A percentile compares a stretch with the other conserved stretches of the same genome.
phyloP scores from a whole-genome alignment of 805 yeast species.

The Metschnikowia anglica region DNA sequence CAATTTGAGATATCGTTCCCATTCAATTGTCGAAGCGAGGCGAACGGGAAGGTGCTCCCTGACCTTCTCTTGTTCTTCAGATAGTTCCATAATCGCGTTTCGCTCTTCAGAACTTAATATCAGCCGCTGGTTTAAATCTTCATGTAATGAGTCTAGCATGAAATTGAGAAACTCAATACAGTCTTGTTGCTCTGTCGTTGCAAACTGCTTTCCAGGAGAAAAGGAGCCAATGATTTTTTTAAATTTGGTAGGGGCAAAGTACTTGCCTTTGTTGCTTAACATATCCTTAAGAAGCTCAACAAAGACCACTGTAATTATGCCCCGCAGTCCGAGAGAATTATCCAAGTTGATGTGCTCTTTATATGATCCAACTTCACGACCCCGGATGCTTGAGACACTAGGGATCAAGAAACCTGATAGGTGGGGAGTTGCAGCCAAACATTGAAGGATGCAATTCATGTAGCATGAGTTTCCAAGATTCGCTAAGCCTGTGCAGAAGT shows the following conservation, averaged over 20 bases:
- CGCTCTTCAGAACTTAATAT: slow-evolving; percentile 32
- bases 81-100: slow-evolving; percentile 44
- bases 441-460: slow-evolving; percentile 88
- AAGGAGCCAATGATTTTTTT: slow-evolving; percentile 67
- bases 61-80: slow-evolving; percentile 61
- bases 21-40: slow-evolving; percentile 82
- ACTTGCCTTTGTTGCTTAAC: slow-evolving; percentile 46
- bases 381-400: slow-evolving; percentile 1
- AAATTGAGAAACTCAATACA: slow-evolving; percentile 80
- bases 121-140: slow-evolving; percentile 72
- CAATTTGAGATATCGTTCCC: slow-evolving; percentile 82
- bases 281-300: slow-evolving; percentile 58
- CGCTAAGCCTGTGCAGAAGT: slow-evolving; percentile 59
- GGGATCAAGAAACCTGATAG: slow-evolving; percentile 59
- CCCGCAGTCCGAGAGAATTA: slow-evolving; percentile 78
- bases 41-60: slow-evolving; percentile 75
- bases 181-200: slow-evolving; percentile 76
- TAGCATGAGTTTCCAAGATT: slow-evolving; percentile 92
- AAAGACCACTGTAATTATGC: slow-evolving; percentile 69
- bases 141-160: slow-evolving; percentile 74
- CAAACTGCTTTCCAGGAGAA: slow-evolving; percentile 57
- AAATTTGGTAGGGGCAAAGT: slow-evolving; percentile 61
- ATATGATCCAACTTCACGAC: slow-evolving; percentile 46
- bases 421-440: slow-evolving; percentile 71
- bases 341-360: slow-evolving; percentile 66